A percentile compares a stretch with the other conserved stretches of the same genome.
phyloP scores from a whole-genome alignment of 345 rosid genomes.

The Eucalyptus shirleyi region DNA sequence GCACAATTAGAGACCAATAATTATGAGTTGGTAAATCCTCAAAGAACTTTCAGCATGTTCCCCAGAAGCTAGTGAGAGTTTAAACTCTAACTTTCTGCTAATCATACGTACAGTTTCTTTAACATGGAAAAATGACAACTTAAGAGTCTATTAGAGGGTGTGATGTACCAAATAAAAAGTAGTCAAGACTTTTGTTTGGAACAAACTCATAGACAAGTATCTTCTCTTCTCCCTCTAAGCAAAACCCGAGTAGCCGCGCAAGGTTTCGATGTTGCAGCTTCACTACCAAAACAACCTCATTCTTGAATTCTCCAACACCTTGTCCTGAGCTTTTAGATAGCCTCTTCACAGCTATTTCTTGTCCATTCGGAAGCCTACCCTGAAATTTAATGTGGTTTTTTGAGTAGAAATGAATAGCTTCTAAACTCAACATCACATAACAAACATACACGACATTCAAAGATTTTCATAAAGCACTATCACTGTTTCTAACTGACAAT shows the following conservation, averaged over 20 bases:
- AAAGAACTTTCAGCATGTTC: background rate
- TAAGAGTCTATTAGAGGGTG: background rate
- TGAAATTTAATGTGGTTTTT: background rate
- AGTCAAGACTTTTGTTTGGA: constrained; percentile 33
- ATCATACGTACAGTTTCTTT: background rate
- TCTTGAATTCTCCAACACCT: constrained; percentile 10
- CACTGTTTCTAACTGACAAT: background rate
- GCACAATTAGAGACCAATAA: background rate
- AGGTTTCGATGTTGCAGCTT: constrained; percentile 47
- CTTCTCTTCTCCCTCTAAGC: constrained; percentile 29
- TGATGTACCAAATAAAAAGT: constrained; percentile 3
- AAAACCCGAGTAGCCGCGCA: constrained; percentile 28
- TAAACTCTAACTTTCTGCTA: background rate
- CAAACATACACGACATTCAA: background rate
- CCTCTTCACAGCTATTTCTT: constrained; percentile 25
- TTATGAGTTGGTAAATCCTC: background rate
- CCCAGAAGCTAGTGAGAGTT: background rate
- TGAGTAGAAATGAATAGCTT: background rate
- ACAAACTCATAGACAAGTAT: constrained; percentile 43
- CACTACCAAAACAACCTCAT: constrained; percentile 24
- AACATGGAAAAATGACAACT: background rate
- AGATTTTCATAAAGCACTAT: background rate
- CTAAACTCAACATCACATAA: background rate
- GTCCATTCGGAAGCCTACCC: constrained; percentile 27
- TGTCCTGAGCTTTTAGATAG: background rate